phyloP scores from a whole-genome alignment of 305 asterid species.

The Rubia tinctorum region DNA sequence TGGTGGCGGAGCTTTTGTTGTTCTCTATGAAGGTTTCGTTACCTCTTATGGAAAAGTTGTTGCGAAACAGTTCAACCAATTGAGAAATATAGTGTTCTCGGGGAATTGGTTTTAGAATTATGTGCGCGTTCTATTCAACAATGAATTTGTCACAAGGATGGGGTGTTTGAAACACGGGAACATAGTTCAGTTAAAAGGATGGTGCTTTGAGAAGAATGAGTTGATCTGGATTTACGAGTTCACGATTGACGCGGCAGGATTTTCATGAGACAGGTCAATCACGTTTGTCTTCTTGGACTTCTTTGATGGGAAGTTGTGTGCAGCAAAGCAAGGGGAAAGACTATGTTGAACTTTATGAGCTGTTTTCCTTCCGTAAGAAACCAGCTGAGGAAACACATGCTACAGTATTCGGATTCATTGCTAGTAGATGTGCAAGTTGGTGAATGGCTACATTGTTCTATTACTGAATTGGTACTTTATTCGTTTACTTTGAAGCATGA shows the following conservation, averaged over 20 bases:
- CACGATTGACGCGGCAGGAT: constrained; percentile 30
- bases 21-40: no score
- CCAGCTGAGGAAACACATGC: constrained; percentile 65
- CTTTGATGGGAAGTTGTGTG: constrained; percentile 70
- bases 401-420: constrained; percentile 67
- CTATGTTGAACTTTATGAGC: constrained; percentile 40
- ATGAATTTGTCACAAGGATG: no score
- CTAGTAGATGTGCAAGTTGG: constrained; percentile 40
- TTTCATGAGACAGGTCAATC: constrained; percentile 47
- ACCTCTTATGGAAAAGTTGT: no score
- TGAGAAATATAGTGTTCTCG: no score
- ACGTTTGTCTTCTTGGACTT: constrained; percentile 71
- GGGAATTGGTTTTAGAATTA: no score
- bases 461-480: constrained; percentile 48
- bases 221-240: no score
- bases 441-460: constrained; percentile 51
- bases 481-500: constrained; percentile 49
- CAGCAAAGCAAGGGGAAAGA: constrained; percentile 43
- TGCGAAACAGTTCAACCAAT: no score
- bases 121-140: no score
- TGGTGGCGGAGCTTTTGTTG: no score
- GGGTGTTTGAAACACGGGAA: no score
- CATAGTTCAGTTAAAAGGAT: no score
- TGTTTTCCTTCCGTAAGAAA: constrained; percentile 46
- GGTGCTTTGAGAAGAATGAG: no score